A percentile compares a stretch with the other conserved stretches of the same genome.
Evolutionary conservation across 73 alveolate genomes (phyloP).

Genomic region (Tetrahymena thermophila): DNA sequence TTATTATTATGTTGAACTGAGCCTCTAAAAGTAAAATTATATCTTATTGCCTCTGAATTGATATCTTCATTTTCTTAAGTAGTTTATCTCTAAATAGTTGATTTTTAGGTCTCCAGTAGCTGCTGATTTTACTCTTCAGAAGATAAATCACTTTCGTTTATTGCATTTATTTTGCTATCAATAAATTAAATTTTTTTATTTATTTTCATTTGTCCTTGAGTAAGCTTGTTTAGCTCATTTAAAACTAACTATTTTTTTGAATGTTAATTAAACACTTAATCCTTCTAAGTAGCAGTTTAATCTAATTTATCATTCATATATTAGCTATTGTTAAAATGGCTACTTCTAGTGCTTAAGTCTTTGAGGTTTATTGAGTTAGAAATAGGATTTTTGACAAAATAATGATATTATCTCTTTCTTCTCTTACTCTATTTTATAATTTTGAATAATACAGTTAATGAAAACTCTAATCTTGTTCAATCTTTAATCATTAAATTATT

Average conservation of each 20-base stretch:
- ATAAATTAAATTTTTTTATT: no score
- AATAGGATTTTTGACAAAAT: background rate
- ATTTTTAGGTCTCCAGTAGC: no score
- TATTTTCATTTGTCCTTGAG: background rate
- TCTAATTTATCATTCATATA: background rate
- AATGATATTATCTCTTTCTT: background rate
- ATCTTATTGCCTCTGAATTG: background rate
- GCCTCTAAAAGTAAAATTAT: background rate
- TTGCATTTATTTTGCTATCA: background rate
- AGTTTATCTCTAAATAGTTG: background rate
- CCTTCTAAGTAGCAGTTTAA: background rate
- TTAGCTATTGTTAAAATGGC: background rate
- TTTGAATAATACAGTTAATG: background rate
- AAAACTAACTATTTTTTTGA: background rate
- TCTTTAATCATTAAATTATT: no score
- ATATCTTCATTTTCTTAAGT: background rate
- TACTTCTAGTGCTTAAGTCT: background rate
- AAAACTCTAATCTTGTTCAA: background rate
- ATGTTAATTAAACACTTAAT: background rate
- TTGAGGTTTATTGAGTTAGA: background rate
- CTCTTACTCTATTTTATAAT: background rate
- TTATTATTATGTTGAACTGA: background rate
- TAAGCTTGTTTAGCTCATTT: background rate
- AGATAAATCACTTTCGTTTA: background rate
- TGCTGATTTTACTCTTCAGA: background rate